Evolutionary conservation across 768 basidiomycete species (phyloP).

Genomic region (Cystofilobasidium bisporidii): DNA sequence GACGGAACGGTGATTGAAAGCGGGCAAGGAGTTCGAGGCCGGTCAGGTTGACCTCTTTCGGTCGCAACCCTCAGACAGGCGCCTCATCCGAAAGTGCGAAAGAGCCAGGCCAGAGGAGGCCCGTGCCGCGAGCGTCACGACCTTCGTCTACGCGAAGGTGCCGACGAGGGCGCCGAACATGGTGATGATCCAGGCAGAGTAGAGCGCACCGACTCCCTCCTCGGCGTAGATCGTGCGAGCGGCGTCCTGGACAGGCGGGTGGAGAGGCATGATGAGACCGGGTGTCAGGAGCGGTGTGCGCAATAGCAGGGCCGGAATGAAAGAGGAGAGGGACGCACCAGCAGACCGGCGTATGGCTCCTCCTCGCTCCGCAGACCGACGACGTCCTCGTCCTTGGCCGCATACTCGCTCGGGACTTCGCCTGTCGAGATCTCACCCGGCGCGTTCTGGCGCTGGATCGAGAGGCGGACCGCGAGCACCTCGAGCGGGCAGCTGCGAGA

Average conservation of each 20-base stretch:
- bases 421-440: conserved; percentile 2
- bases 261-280: too few species aligned
- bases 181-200: conserved; percentile 20
- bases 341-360: conserved; percentile 14
- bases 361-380: conserved; percentile 15
- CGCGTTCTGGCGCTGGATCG: conserved; percentile 21
- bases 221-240: conserved; percentile 17
- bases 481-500: conserved; percentile 23
- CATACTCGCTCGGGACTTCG: conserved; percentile 12
- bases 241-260: conserved; percentile 2
- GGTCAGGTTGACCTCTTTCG: too few species aligned
- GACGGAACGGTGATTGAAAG: too few species aligned
- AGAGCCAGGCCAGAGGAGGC: too few species aligned
- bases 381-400: conserved; percentile 24
- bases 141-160: not conserved
- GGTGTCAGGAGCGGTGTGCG: too few species aligned
- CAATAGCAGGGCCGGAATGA: too few species aligned
- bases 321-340: not conserved
- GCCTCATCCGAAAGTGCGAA: too few species aligned
- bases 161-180: conserved; percentile 3
- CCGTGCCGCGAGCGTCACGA: too few species aligned
- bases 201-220: conserved; percentile 14
- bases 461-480: conserved; percentile 21
- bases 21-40: too few species aligned
- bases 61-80: too few species aligned